phyloP scores from a whole-genome alignment of 495 filamentous ascomycete genomes.

The Talaromyces borbonicus region DNA sequence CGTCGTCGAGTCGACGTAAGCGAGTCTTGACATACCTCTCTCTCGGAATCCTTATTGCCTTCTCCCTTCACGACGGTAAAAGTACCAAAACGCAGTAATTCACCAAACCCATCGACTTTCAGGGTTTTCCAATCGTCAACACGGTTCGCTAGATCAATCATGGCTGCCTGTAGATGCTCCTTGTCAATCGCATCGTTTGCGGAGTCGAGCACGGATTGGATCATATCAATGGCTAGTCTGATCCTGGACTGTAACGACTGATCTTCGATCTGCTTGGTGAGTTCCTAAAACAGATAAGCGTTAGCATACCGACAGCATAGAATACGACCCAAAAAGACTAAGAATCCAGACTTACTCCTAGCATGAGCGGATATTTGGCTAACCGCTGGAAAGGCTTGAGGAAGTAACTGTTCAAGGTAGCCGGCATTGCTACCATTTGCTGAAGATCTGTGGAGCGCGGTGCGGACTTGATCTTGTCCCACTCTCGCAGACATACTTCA shows the following conservation, averaged over 20 bases:
- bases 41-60: constrained; percentile 62
- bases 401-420: constrained; percentile 72
- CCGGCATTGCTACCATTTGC: constrained; percentile 52
- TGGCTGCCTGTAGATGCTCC: constrained; percentile 67
- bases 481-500: constrained; percentile 36
- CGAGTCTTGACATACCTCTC: constrained; percentile 49
- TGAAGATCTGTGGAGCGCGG: constrained; percentile 45
- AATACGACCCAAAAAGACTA: background rate
- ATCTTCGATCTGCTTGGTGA: constrained; percentile 73
- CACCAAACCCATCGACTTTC: constrained; percentile 79
- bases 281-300: constrained; percentile 52
- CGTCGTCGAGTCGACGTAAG: background rate
- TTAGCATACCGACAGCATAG: constrained; percentile 6
- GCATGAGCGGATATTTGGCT: constrained; percentile 84
- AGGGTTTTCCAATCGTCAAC: constrained; percentile 98
- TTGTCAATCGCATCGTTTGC: constrained; percentile 87
- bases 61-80: constrained; percentile 90
- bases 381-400: constrained; percentile 94
- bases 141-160: constrained; percentile 68
- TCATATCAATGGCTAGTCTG: constrained; percentile 58
- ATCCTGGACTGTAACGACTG: constrained; percentile 60
- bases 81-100: constrained; percentile 79
- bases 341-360: constrained; percentile 51
- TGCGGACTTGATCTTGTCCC: constrained; percentile 45
- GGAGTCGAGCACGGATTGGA: constrained; percentile 63